Conservation (phyloP, 2,329 filamentous ascomycete species). For the Emergomyces pasteurianus region DNA sequence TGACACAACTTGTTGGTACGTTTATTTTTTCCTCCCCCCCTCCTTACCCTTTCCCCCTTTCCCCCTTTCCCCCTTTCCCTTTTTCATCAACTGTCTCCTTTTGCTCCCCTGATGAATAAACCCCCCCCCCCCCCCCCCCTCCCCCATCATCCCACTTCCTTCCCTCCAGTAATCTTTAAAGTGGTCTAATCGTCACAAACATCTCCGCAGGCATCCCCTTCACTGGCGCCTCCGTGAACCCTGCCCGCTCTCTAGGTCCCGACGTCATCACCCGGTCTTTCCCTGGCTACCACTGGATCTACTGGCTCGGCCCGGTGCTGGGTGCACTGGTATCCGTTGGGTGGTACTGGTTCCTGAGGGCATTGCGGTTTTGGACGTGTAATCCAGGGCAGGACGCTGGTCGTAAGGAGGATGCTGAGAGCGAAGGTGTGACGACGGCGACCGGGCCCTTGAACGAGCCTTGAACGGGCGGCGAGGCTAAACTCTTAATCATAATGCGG, state of each 20-base stretch:
- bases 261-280: conserved; percentile 35
- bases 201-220: conserved; percentile 15
- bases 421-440: not conserved
- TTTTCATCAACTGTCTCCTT: too few species aligned
- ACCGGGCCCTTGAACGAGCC: too few species aligned
- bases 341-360: conserved; percentile 39
- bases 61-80: not conserved
- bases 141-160: not conserved
- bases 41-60: not conserved
- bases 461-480: too few species aligned
- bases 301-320: conserved; percentile 37
- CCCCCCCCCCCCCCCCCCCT: not conserved
- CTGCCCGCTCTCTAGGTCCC: conserved; percentile 37
- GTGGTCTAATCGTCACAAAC: not conserved
- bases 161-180: not conserved
- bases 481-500: not conserved
- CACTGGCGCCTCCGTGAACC: conserved; percentile 39
- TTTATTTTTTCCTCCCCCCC: not conserved
- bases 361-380: conserved; percentile 31
- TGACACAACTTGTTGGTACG: conserved; percentile 41
- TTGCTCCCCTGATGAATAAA: not conserved
- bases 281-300: conserved; percentile 39
- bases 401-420: not conserved
- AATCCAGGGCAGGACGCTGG: conserved; percentile 48
- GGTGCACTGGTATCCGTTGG: conserved; percentile 37